phyloP scores from a whole-genome alignment of 1,139 yeast species.

The Magnusiomyces paraingens region DNA sequence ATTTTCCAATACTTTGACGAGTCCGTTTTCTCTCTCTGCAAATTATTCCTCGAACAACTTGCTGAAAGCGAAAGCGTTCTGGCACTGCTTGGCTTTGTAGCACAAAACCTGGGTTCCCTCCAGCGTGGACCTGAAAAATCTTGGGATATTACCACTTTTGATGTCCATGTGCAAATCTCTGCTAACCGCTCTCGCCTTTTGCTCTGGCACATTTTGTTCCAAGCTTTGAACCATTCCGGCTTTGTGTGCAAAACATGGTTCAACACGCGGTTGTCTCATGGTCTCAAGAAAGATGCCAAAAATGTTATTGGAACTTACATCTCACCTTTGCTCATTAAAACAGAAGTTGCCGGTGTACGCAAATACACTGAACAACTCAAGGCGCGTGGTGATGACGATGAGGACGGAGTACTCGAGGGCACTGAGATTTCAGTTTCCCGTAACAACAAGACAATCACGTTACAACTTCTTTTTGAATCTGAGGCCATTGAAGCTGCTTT shows the following conservation, averaged over 20 bases:
- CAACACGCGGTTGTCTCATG: conserved; percentile 29
- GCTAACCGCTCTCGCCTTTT: not conserved
- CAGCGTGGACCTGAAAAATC: conserved; percentile 13
- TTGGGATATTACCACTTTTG: conserved; percentile 27
- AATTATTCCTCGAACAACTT: conserved; percentile 53
- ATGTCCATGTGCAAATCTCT: conserved; percentile 5
- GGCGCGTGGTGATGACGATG: conserved; percentile 24
- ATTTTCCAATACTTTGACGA: conserved; percentile 58
- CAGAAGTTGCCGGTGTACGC: conserved; percentile 53
- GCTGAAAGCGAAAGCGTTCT: conserved; percentile 43
- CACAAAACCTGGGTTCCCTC: conserved; percentile 17
- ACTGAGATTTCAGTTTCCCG: conserved; percentile 58
- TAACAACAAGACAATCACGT: conserved; percentile 61
- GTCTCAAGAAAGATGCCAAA: conserved; percentile 55
- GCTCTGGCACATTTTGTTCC: conserved; percentile 46
- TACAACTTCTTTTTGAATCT: conserved; percentile 76
- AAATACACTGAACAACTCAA: conserved; percentile 15
- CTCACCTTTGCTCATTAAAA: conserved; percentile 57
- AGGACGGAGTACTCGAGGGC: conserved; percentile 39
- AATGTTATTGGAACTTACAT: conserved; percentile 53
- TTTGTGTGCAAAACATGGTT: conserved; percentile 70
- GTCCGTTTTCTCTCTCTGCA: conserved; percentile 56
- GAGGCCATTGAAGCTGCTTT: conserved; percentile 79
- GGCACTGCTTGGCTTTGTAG: conserved; percentile 27
- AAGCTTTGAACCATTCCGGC: conserved; percentile 54